Percentiles rank a stretch among this genome's conserved stretches.
Conservation (phyloP, 805 yeast species). For the Debaryomyces prosopidis region DNA sequence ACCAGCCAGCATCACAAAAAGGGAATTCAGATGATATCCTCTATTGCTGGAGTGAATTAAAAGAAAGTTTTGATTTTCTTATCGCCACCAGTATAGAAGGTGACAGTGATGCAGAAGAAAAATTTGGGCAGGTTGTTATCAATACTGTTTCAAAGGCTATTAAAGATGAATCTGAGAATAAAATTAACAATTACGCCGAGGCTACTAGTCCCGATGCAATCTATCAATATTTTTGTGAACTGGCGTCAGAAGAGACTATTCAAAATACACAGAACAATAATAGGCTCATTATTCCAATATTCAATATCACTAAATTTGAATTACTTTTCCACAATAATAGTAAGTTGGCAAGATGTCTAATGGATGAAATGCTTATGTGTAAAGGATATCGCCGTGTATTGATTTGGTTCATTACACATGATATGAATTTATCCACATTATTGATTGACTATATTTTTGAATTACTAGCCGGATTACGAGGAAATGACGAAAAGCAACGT, state of each 20-base stretch:
- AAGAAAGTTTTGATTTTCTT: slow-evolving; percentile 23
- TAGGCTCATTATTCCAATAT: slow-evolving; percentile 30
- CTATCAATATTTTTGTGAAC: slow-evolving; percentile 44
- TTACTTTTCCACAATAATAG: slow-evolving; percentile 53
- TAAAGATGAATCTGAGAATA: slow-evolving; percentile 32
- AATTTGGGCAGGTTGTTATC: slow-evolving; percentile 41
- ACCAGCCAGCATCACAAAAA: slow-evolving; percentile 10
- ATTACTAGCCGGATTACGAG: slow-evolving; percentile 57
- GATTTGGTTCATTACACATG: slow-evolving; percentile 68
- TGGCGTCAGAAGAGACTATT: slow-evolving; percentile 27
- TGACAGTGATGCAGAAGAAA: slow-evolving; percentile 19
- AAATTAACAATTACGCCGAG: background rate
- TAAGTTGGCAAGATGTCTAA: slow-evolving; percentile 50
- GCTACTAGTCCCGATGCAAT: slow-evolving; percentile 51
- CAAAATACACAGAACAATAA: slow-evolving; percentile 24
- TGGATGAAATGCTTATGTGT: slow-evolving; percentile 74
- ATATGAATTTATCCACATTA: slow-evolving; percentile 51
- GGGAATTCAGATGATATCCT: slow-evolving; percentile 30
- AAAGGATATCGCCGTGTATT: slow-evolving; percentile 61
- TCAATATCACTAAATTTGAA: slow-evolving; percentile 47
- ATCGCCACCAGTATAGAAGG: slow-evolving; percentile 25
- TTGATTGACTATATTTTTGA: slow-evolving; percentile 65
- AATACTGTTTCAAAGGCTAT: slow-evolving; percentile 57
- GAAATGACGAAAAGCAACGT: slow-evolving; percentile 27
- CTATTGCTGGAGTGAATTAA: slow-evolving; percentile 22